Evolutionary conservation across 1,284 basidiomycete species (phyloP).

Genomic region (Quambalaria eucalypti): DNA sequence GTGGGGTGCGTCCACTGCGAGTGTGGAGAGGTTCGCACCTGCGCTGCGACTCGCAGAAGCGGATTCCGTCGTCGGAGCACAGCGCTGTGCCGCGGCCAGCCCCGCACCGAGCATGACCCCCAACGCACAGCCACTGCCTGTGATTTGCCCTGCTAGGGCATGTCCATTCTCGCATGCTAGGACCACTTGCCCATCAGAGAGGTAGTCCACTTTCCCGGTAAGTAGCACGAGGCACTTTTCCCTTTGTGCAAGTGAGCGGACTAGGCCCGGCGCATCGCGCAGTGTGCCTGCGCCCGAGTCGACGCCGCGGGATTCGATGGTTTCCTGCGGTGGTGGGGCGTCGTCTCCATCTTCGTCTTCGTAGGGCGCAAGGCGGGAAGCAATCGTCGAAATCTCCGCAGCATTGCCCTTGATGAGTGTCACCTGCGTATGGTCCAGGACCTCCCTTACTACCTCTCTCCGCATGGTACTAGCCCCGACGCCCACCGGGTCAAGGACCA

Average conservation of each 20-base stretch:
- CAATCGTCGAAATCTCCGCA: slow-evolving; percentile 72
- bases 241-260: slow-evolving; percentile 62
- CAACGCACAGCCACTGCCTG: slow-evolving; percentile 81
- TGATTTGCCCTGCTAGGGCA: slow-evolving; percentile 66
- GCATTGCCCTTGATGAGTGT: slow-evolving; percentile 93
- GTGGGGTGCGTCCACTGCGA: slow-evolving; percentile 17
- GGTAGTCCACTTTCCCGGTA: slow-evolving; percentile 73
- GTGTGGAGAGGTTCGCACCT: slow-evolving; percentile 7
- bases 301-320: slow-evolving; percentile 75
- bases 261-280: slow-evolving; percentile 63
- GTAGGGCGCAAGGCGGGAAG: no score
- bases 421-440: slow-evolving; percentile 76
- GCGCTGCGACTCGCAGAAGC: neutral
- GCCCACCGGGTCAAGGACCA: slow-evolving; percentile 89
- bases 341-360: no score
- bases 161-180: slow-evolving; percentile 69
- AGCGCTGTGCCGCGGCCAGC: slow-evolving; percentile 60
- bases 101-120: slow-evolving; percentile 69
- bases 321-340: no score
- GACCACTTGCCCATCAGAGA: slow-evolving; percentile 70
- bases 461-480: slow-evolving; percentile 74
- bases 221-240: slow-evolving; percentile 75
- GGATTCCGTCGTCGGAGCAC: slow-evolving; percentile 35
- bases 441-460: slow-evolving; percentile 55
- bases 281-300: slow-evolving; percentile 73